These are phyloP conservation scores for Candida tallmaniae DNA, from an alignment of 805 yeast genomes.

Conservation along the genomic window DNA sequence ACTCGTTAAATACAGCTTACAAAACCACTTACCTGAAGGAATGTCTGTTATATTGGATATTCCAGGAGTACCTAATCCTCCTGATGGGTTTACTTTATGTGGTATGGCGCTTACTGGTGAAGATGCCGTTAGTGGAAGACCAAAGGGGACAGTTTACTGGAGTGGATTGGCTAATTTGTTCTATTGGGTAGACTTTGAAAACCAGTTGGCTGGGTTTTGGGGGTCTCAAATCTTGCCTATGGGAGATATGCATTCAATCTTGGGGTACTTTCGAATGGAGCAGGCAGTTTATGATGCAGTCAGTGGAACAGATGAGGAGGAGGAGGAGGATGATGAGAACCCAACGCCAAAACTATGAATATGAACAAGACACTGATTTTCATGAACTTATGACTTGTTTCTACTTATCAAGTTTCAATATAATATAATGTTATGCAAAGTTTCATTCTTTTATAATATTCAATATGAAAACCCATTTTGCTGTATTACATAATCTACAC, in stretches of 20 bases:
- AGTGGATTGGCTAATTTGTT: conserved; percentile 36
- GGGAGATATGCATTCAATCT: conserved; percentile 20
- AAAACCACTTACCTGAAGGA: conserved; percentile 30
- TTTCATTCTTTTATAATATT: too few species aligned
- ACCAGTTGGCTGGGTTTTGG: conserved; percentile 36
- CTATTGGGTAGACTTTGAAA: conserved; percentile 38
- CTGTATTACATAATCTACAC: too few species aligned
- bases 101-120: conserved; percentile 28
- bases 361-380: too few species aligned
- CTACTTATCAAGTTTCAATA: too few species aligned
- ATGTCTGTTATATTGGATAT: conserved; percentile 15
- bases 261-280: conserved; percentile 21
- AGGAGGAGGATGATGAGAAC: conserved; percentile 13
- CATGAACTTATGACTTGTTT: too few species aligned
- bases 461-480: too few species aligned
- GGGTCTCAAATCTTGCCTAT: conserved; percentile 35
- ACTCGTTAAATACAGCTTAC: conserved; percentile 27
- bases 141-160: conserved; percentile 34
- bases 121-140: conserved; percentile 29
- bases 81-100: conserved; percentile 32
- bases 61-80: conserved; percentile 12
- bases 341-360: too few species aligned
- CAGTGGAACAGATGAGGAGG: conserved; percentile 11
- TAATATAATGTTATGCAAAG: too few species aligned
- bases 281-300: conserved; percentile 20